Evolutionary conservation across 148 eudicot genomes (phyloP), one percentile per base, ranked within the genome.

Genomic region (Rhododendron molle): DNA sequence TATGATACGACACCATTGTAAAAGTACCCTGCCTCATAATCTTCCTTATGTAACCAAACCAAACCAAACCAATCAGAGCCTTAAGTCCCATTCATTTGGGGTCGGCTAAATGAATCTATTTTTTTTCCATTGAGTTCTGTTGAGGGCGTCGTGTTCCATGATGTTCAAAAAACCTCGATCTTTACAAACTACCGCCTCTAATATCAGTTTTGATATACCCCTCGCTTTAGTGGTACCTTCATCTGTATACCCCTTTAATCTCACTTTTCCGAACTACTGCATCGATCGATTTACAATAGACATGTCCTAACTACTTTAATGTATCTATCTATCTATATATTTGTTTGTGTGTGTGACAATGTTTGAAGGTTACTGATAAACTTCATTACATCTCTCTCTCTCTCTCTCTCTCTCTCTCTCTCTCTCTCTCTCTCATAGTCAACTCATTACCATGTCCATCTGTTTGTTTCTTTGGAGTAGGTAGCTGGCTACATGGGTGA

Each of bases 401-500:
- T 78, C 8, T 46, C 56, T 46, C 81, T 1, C n/a, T 8, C 6
- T n/a, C 28, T 36, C 23, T 16, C 43, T 74, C 44, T 73, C 21
- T 77, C 16, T 78, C 8, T 46, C 56, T 46, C 81, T 1, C n/a
- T 8, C 6, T n/a, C 28, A 28, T 30, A 21, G 73, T 78, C 13
- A 10, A 12, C 52, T 79, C 15, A 34, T 34, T 65, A 44, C 8
- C 73, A 36, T 52, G 20, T 62, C 10, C 30, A 12, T 73, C 12
- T 40, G 13, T 60, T 82, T 82, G 67, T 40, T 84, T 73, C 38
- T 84, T 84, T 69, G 50, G 21, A 69, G 20, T 84, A 95, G 98
- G 98, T 93, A 54, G 80, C 78, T 87, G 98, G 98, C 8, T 95
- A 87, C 86, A 86, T 83, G 43, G 94, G 90, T 32, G 95, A 92